Percentiles rank a stretch among this genome's conserved stretches.
Conservation (phyloP, 192 early-diverging fungal species). For the Allomyces macrogynus region DNA sequence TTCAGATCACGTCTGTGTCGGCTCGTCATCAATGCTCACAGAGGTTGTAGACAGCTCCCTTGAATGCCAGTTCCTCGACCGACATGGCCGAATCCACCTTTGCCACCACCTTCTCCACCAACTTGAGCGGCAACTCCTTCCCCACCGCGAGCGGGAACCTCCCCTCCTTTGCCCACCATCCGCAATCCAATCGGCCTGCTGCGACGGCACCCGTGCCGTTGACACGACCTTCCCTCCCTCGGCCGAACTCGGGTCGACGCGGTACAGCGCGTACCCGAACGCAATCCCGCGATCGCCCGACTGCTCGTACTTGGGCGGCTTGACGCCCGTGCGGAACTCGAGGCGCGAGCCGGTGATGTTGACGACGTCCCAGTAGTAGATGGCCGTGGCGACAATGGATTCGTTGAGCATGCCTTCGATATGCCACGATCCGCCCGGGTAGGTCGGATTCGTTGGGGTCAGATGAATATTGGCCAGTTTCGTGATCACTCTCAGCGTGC, state of each 20-base stretch:
- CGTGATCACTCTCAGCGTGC: conserved; percentile 37
- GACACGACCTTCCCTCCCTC: conserved; percentile 18
- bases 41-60: no score
- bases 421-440: conserved; percentile 37
- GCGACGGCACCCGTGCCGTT: conserved; percentile 38
- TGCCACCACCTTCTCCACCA: conserved; percentile 8
- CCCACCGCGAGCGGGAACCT: neutral
- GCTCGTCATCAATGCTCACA: no score
- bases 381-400: conserved; percentile 46
- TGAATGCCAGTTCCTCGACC: no score
- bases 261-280: conserved; percentile 18
- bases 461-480: conserved; percentile 48
- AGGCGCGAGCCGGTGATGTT: conserved; percentile 43
- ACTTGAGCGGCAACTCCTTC: neutral
- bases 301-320: conserved; percentile 11
- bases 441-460: conserved; percentile 37
- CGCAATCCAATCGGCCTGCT: conserved; percentile 28
- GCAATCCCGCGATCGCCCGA: conserved; percentile 8
- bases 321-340: conserved; percentile 21
- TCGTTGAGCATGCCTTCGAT: conserved; percentile 51
- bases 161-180: neutral
- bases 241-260: conserved; percentile 27
- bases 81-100: conserved; percentile 14
- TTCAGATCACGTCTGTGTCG: no score
- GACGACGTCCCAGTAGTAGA: conserved; percentile 47